Evolutionary conservation across 2,329 filamentous ascomycete genomes (phyloP), one percentile per base, ranked within the genome.

Genomic region (Fusarium verrucosum): DNA sequence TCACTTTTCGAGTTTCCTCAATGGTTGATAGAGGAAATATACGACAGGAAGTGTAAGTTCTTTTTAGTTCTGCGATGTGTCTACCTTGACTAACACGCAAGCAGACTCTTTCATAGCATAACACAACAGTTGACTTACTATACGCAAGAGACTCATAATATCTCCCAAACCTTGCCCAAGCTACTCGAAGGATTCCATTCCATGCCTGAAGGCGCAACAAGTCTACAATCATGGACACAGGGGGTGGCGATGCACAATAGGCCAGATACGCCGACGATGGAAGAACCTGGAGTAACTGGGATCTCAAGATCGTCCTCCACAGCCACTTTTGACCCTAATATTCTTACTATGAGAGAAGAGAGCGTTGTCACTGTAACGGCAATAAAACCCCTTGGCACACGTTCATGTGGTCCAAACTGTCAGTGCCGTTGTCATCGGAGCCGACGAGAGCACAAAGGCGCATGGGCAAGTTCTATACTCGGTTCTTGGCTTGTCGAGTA

Each of bases 381-480:
- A 2, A 35, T 61, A 0, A 41, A 40, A 13, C 41, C 65, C 4
- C 3, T 63, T 2, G 14, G 45, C 4, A 4, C 28, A 3, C 32
- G 47, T 5, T 22, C 7, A 7, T 65, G 65, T 16, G 19, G 19
- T 2, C 3, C 1, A 11, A 6, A n/a, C 0, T 68, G 65, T 3
- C 25, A 36, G n/a, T 68, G 65, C 10, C 35, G 16, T 20, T 66
- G 66, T 3, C 65, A 66, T 14, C 38, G 10, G 19, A 44, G 2
- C 3, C 17, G 4, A 14, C 14, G 3, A 9, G 11, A 52, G 1
- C 20, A 28, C 1, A 20, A 38, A 14, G 25, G 36, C 5, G 10
- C 32, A 6, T 64, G 65, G 62, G 13, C 19, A 7, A 5, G 2
- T 3, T 14, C 37, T 6, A 4, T 68, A 0, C 1, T 69, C 0